phyloP scores from a whole-genome alignment of 441 rosid genomes.

The Corymbia calophylla region DNA sequence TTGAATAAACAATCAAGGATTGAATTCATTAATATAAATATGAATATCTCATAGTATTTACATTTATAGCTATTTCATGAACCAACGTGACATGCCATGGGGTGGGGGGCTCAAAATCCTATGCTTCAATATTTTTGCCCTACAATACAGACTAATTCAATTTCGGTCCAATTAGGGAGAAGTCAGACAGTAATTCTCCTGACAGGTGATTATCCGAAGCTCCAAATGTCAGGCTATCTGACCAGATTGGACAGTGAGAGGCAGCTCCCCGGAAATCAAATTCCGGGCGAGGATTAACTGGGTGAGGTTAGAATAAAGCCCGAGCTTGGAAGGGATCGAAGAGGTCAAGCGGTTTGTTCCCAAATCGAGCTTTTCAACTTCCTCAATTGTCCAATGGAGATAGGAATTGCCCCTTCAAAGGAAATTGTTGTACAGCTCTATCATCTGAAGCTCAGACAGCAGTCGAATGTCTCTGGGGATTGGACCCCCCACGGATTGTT shows the following conservation, averaged over 20 bases:
- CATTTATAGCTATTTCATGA: no score
- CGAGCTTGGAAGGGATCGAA: constrained; percentile 14
- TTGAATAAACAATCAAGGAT: no score
- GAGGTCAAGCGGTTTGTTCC: constrained; percentile 9
- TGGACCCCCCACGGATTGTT: background rate
- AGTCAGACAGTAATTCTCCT: background rate
- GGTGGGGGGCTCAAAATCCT: no score
- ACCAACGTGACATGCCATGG: no score
- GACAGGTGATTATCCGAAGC: no score
- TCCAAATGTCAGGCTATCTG: no score
- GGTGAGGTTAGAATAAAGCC: constrained; percentile 16
- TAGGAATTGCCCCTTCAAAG: constrained; percentile 40
- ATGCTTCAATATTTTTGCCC: no score
- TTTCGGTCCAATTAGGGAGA: constrained; percentile 14
- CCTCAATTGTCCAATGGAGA: constrained; percentile 34
- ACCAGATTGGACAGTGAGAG: background rate
- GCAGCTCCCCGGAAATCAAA: constrained; percentile 6
- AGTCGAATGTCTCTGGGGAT: no score
- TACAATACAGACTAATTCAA: no score
- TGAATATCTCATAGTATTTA: no score
- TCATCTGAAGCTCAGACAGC: no score
- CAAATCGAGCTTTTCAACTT: background rate
- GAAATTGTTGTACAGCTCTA: constrained; percentile 1
- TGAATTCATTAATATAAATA: no score
- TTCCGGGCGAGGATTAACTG: constrained; percentile 8